Evolutionary conservation across 805 yeast species (phyloP), one percentile per base, ranked within the genome.

Genomic region (Saccharomyces jurei): DNA sequence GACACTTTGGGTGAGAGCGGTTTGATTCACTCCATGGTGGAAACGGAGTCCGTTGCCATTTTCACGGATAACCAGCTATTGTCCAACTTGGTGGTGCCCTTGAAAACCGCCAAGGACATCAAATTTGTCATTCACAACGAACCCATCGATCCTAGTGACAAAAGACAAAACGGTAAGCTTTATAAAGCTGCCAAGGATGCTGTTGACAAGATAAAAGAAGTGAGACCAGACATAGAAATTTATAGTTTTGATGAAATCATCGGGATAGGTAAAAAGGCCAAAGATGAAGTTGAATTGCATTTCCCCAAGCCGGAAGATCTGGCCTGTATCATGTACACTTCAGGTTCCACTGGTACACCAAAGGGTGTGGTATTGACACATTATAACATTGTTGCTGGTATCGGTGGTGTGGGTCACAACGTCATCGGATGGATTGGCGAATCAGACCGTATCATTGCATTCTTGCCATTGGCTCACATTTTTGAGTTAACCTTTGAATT

Each of bases 401-500:
- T 89, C 41, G 92, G 86, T 56, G 99, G 99, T 74, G 82, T 88
- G 55, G 71, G 86, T 25, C 74, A 81, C 49, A 80, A 81, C 62
- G 84, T 89, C 50, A 77, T 77, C 49, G 75, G 81, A 54, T 72
- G 73, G 28, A 81, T 91, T 52, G 72, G 66, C 55, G 74, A 74
- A 22, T 71, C 71, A 41, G 97, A 94, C 72, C 79, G 89, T 60
- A 74, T 92, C 60, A 82, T 94, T 70, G 86, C 92, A 11, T 92
- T 92, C 69, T 80, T 94, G 68, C 99, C 99, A 8, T 80, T 94
- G 66, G 98, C 99, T 6, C 99, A 94, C 67, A 94, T 94, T 64
- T 88, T 94, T 63, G 99, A 94, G 75, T 78, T 89, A 71, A 89
- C 82, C 3, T 90, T 94, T 60, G 99, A 94, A 76, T 77, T 90